Evolutionary conservation across 148 eudicot genomes (phyloP).

Genomic region (Spergularia marina): DNA sequence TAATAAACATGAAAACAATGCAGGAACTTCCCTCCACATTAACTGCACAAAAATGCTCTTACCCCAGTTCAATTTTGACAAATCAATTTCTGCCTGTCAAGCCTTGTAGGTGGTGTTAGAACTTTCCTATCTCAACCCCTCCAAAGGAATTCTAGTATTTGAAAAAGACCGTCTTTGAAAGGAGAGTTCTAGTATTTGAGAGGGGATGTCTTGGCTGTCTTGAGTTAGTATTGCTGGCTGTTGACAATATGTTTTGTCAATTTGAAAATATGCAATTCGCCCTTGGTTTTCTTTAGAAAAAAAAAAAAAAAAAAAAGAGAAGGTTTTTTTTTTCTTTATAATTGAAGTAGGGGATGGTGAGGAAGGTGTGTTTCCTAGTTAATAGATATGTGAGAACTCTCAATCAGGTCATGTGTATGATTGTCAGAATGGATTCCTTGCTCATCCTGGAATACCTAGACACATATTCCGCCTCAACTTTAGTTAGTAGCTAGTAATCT

Average conservation of each 20-base stretch:
- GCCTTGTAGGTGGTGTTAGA: not conserved
- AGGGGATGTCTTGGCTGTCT: not conserved
- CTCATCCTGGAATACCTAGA: not conserved
- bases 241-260: no score
- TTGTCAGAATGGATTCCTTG: not conserved
- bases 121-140: not conserved
- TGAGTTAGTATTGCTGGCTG: no score
- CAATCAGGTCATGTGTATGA: no score
- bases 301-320: no score
- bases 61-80: not conserved
- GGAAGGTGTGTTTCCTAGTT: no score
- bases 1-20: constrained; percentile 22
- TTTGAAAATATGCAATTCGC: no score
- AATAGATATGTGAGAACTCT: no score
- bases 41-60: not conserved
- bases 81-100: not conserved
- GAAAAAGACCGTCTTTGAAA: no score
- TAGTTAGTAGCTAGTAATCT: not conserved
- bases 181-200: not conserved
- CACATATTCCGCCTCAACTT: not conserved
- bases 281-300: no score
- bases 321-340: no score
- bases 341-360: no score
- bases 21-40: not conserved
- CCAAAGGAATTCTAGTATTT: no score